Conservation (phyloP, 495 filamentous ascomycete genomes). For the Hypoxylon crocopeplum region DNA sequence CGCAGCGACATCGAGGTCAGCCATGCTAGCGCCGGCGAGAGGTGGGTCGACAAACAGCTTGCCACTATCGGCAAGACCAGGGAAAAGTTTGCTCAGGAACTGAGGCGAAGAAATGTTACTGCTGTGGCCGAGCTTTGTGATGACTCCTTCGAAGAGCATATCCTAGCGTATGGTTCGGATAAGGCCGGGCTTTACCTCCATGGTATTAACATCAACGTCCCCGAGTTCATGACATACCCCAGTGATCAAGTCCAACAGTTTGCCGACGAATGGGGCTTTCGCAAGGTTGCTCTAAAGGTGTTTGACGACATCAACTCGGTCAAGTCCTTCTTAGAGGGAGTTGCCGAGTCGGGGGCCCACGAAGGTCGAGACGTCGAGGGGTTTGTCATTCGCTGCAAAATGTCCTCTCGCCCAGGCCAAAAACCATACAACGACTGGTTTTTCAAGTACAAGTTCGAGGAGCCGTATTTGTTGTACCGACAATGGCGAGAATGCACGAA, state of each 20-base stretch:
- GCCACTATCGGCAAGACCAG: slow-evolving; percentile 74
- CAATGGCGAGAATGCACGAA: slow-evolving; percentile 99
- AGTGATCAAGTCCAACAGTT: slow-evolving; percentile 81
- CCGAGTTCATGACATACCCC: slow-evolving; percentile 85
- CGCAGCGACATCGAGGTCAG: slow-evolving; percentile 71
- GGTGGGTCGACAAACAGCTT: slow-evolving; percentile 84
- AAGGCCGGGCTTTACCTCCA: slow-evolving; percentile 93
- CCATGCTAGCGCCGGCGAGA: slow-evolving; percentile 86
- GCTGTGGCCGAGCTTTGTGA: slow-evolving; percentile 97
- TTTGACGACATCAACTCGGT: slow-evolving; percentile 77
- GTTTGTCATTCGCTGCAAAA: slow-evolving; percentile 92
- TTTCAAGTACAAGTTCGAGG: slow-evolving; percentile 99
- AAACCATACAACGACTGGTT: slow-evolving; percentile 84
- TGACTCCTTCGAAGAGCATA: slow-evolving; percentile 95
- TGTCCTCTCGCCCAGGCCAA: slow-evolving; percentile 45
- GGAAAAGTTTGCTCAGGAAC: slow-evolving; percentile 73
- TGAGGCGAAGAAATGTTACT: slow-evolving; percentile 84
- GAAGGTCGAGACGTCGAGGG: slow-evolving; percentile 93
- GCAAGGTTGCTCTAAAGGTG: slow-evolving; percentile 80
- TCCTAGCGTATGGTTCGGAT: slow-evolving; percentile 85
- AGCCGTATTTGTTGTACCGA: slow-evolving; percentile 97
- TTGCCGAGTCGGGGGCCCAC: slow-evolving; percentile 85
- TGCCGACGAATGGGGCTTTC: slow-evolving; percentile 92
- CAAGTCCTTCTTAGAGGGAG: slow-evolving; percentile 78
- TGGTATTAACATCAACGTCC: slow-evolving; percentile 92